phyloP scores from a whole-genome alignment of 2,329 filamentous ascomycete genomes.

The Diaporthe australafricana region DNA sequence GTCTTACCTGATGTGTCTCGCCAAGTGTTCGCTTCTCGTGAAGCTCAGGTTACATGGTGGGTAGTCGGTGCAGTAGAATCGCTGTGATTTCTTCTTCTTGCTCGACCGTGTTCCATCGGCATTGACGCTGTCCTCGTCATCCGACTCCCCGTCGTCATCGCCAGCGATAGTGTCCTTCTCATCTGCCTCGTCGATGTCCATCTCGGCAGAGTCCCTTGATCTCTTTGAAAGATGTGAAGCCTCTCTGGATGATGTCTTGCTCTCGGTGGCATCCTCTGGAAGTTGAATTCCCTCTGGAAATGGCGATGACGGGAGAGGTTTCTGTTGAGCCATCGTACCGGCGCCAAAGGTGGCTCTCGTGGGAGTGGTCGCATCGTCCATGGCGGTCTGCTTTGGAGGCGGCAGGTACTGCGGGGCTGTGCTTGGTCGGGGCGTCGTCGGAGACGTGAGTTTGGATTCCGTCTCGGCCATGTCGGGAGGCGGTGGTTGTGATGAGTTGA shows the following conservation, averaged over 20 bases:
- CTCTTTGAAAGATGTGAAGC: slow-evolving; percentile 71
- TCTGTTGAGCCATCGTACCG: slow-evolving; percentile 57
- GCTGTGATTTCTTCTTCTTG: slow-evolving; percentile 97
- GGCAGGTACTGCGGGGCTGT: slow-evolving; percentile 45
- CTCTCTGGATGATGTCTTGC: slow-evolving; percentile 59
- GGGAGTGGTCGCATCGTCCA: slow-evolving; percentile 69
- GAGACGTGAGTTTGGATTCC: slow-evolving; percentile 62
- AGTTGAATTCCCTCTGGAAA: slow-evolving; percentile 63
- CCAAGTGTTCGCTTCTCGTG: slow-evolving; percentile 94
- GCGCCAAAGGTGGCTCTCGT: slow-evolving; percentile 68
- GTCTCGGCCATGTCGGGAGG: slow-evolving; percentile 59
- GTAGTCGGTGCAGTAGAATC: slow-evolving; percentile 96
- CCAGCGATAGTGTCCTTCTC: slow-evolving; percentile 62
- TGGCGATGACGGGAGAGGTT: slow-evolving; percentile 64
- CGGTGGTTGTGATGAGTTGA: slow-evolving; percentile 63
- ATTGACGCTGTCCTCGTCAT: slow-evolving; percentile 70
- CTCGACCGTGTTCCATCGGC: slow-evolving; percentile 76
- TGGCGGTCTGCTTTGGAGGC: slow-evolving; percentile 42
- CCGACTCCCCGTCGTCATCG: slow-evolving; percentile 68
- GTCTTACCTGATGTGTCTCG: slow-evolving; percentile 87
- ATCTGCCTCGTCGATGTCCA: slow-evolving; percentile 82
- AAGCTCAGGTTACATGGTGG: slow-evolving; percentile 95
- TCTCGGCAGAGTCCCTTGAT: slow-evolving; percentile 74
- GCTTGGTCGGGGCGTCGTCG: slow-evolving; percentile 48
- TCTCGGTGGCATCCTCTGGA: slow-evolving; percentile 56